These are phyloP conservation scores for Hyaloscypha bicolor DNA, from an alignment of 495 filamentous ascomycete species.

Conservation along the genomic window DNA sequence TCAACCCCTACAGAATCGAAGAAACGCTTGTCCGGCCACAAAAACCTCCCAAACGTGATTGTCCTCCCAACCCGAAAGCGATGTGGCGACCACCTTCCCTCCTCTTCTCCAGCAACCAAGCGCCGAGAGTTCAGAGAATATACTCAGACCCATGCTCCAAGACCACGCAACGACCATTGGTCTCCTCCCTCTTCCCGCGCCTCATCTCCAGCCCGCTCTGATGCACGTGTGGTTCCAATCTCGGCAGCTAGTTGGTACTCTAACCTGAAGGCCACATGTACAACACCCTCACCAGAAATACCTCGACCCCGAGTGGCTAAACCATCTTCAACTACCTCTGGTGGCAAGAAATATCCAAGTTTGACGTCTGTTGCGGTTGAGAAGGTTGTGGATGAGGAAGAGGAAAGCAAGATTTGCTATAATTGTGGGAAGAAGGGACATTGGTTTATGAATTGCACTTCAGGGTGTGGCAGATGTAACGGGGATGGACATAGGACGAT, in stretches of 20 bases:
- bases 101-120: background rate
- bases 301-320: background rate
- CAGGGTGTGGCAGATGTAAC: constrained; percentile 10
- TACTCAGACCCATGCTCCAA: background rate
- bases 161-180: background rate
- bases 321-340: background rate
- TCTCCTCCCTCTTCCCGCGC: background rate
- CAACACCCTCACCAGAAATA: background rate
- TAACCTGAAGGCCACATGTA: background rate
- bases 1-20: too few species aligned
- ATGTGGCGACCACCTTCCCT: too few species aligned
- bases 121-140: background rate
- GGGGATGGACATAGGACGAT: constrained; percentile 14
- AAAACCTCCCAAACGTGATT: too few species aligned
- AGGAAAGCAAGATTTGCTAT: background rate
- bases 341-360: background rate
- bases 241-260: background rate
- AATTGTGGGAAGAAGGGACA: constrained; percentile 15
- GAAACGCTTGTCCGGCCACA: too few species aligned
- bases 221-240: background rate
- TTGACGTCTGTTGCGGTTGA: background rate
- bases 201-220: background rate
- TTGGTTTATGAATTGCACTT: constrained; percentile 13
- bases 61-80: too few species aligned
- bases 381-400: background rate